These are phyloP conservation scores for Lathyrus tuberosus DNA, from an alignment of 306 rosid genomes.

Conservation along the genomic window DNA sequence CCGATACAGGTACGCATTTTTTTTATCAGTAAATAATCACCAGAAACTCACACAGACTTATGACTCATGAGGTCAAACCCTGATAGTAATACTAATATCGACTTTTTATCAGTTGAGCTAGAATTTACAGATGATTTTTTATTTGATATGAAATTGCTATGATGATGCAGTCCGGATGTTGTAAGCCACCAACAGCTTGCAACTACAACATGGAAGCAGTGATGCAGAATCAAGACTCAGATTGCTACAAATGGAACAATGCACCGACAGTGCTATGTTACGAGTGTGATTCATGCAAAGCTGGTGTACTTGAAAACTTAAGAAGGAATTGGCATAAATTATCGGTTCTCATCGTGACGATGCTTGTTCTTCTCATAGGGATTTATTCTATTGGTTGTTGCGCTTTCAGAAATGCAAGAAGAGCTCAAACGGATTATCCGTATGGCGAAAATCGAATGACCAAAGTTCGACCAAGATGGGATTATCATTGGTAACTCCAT, in stretches of 20 bases:
- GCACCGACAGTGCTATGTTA: constrained; percentile 70
- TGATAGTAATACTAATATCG: no score
- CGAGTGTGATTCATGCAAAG: constrained; percentile 96
- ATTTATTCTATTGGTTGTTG: constrained; percentile 87
- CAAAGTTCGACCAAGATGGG: constrained; percentile 90
- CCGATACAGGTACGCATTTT: constrained; percentile 70
- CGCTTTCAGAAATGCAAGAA: constrained; percentile 75
- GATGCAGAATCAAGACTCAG: constrained; percentile 61
- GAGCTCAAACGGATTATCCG: constrained; percentile 75
- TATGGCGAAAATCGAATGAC: constrained; percentile 75
- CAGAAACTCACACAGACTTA: no score
- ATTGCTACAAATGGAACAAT: constrained; percentile 90
- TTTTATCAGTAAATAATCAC: no score
- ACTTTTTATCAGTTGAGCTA: no score
- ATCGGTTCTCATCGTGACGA: constrained; percentile 66
- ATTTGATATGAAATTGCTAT: neutral
- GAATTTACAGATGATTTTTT: no score
- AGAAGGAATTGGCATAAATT: constrained; percentile 87
- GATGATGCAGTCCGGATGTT: constrained; percentile 79
- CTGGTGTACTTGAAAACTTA: constrained; percentile 78
- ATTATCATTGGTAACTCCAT: constrained; percentile 64
- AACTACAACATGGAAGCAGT: constrained; percentile 51
- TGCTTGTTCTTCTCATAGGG: constrained; percentile 72
- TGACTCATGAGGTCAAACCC: no score
- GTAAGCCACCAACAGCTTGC: constrained; percentile 87